A percentile compares a stretch with the other conserved stretches of the same genome.
These are phyloP conservation scores for Serpula lacrymans DNA, from an alignment of 768 basidiomycete species.

Conservation along the genomic window DNA sequence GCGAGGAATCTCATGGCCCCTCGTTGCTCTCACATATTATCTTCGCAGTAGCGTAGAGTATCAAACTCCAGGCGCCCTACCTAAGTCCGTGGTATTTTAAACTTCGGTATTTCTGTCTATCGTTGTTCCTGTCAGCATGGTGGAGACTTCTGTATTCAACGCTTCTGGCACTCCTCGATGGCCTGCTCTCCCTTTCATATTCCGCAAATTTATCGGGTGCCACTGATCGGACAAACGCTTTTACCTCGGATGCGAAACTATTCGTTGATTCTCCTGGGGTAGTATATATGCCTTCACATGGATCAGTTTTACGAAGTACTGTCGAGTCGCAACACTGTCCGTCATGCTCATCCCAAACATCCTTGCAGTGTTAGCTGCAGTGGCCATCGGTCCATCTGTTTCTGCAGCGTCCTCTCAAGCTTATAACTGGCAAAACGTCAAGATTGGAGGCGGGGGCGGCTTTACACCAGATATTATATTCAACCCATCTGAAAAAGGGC, in stretches of 20 bases:
- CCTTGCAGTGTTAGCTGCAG: conserved; percentile 28
- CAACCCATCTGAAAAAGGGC: conserved; percentile 55
- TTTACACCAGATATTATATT: conserved; percentile 59
- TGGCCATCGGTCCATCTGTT: conserved; percentile 29
- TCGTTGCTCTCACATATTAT: too few relatives aligned
- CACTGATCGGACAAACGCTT: neutral
- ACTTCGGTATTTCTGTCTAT: too few relatives aligned
- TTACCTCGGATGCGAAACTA: conserved; percentile 1
- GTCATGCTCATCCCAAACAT: conserved; percentile 9
- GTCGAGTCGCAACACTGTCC: neutral
- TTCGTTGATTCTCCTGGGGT: neutral
- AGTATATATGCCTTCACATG: neutral
- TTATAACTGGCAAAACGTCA: conserved; percentile 65
- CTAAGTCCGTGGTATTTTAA: too few relatives aligned
- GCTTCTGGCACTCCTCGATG: too few relatives aligned
- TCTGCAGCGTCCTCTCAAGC: conserved; percentile 43
- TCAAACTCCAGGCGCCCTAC: too few relatives aligned
- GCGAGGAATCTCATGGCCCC: too few relatives aligned
- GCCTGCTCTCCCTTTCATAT: too few relatives aligned
- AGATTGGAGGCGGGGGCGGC: conserved; percentile 36
- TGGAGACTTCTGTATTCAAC: too few relatives aligned
- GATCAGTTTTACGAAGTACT: neutral
- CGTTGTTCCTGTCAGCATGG: too few relatives aligned
- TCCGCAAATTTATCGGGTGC: too few relatives aligned
- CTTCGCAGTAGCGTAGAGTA: too few relatives aligned